Percentiles rank a stretch among this genome's conserved stretches.
Evolutionary conservation across 2,329 filamentous ascomycete genomes (phyloP).

Genomic region (Macrophomina pseudophaseolina): DNA sequence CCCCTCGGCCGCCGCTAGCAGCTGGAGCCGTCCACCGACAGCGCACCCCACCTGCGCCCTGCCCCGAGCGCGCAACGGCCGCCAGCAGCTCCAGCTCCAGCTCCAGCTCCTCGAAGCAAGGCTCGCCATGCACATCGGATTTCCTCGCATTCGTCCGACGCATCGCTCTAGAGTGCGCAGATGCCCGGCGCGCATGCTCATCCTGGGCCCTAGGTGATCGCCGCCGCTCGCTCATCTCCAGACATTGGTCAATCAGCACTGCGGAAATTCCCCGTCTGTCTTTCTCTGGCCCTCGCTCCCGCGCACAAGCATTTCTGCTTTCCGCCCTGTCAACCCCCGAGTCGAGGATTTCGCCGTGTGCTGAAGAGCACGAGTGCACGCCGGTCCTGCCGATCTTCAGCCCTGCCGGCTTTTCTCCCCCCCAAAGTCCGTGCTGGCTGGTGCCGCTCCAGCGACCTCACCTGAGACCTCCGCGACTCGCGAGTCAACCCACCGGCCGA

Average conservation of each 20-base stretch:
- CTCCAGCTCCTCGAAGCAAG: background rate
- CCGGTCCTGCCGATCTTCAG: constrained; percentile 19
- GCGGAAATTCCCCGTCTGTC: constrained; percentile 5
- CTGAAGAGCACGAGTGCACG: background rate
- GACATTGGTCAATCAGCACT: constrained; percentile 16
- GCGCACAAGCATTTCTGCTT: constrained; percentile 20
- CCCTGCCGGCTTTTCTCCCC: constrained; percentile 18
- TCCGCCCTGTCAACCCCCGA: constrained; percentile 1
- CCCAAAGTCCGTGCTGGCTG: background rate
- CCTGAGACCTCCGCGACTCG: constrained; percentile 18
- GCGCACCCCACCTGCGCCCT: background rate
- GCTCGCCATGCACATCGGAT: background rate
- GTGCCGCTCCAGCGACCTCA: constrained; percentile 13
- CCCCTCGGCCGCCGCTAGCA: background rate
- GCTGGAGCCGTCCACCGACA: background rate
- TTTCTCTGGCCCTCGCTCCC: constrained; percentile 16
- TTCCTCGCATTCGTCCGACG: background rate
- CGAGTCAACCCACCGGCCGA: constrained; percentile 10
- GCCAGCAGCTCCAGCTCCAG: background rate
- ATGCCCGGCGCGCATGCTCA: background rate
- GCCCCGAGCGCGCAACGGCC: constrained; percentile 13
- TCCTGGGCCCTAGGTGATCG: background rate
- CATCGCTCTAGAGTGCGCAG: background rate
- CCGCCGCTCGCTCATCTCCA: constrained; percentile 11
- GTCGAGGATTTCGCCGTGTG: constrained; percentile 6